phyloP scores from a whole-genome alignment of 2,329 filamentous ascomycete genomes.

The Phaeosphaeria sp. region DNA sequence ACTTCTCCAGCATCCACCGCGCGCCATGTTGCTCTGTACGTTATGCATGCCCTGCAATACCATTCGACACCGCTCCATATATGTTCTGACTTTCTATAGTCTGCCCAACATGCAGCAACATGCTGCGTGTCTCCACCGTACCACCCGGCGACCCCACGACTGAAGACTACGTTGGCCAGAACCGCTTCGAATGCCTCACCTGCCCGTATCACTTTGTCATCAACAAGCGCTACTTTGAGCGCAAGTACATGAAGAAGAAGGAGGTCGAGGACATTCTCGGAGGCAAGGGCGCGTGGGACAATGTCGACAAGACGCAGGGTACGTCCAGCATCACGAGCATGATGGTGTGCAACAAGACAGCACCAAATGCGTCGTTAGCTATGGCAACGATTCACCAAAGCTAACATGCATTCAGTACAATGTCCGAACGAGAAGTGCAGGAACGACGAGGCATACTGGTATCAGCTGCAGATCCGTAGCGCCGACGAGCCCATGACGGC shows the following conservation, averaged over 20 bases:
- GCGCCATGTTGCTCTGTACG: slow-evolving; percentile 71
- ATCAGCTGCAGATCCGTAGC: slow-evolving; percentile 96
- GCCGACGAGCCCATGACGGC: slow-evolving; percentile 98
- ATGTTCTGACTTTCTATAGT: slow-evolving; percentile 50
- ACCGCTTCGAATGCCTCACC: slow-evolving; percentile 93
- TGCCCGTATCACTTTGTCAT: slow-evolving; percentile 93
- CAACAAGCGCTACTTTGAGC: slow-evolving; percentile 80
- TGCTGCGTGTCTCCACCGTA: slow-evolving; percentile 72
- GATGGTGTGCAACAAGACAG: neutral
- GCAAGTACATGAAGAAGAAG: slow-evolving; percentile 79
- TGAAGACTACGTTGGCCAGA: slow-evolving; percentile 56
- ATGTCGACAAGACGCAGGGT: slow-evolving; percentile 81
- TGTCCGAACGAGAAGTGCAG: slow-evolving; percentile 83
- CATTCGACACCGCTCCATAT: neutral
- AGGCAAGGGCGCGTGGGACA: slow-evolving; percentile 86
- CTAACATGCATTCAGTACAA: slow-evolving; percentile 63
- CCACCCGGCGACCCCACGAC: slow-evolving; percentile 48
- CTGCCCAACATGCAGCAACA: slow-evolving; percentile 84
- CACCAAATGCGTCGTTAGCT: neutral
- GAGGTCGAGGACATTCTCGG: slow-evolving; percentile 91
- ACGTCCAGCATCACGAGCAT: slow-evolving; percentile 9
- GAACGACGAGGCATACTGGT: slow-evolving; percentile 87
- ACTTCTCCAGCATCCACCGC: neutral
- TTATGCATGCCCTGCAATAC: neutral
- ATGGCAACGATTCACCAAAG: neutral